A percentile compares a stretch with the other conserved stretches of the same genome.
These are phyloP conservation scores for Jimgerdemannia flammicorona DNA, from an alignment of 192 early-diverging fungal species.

Conservation along the genomic window DNA sequence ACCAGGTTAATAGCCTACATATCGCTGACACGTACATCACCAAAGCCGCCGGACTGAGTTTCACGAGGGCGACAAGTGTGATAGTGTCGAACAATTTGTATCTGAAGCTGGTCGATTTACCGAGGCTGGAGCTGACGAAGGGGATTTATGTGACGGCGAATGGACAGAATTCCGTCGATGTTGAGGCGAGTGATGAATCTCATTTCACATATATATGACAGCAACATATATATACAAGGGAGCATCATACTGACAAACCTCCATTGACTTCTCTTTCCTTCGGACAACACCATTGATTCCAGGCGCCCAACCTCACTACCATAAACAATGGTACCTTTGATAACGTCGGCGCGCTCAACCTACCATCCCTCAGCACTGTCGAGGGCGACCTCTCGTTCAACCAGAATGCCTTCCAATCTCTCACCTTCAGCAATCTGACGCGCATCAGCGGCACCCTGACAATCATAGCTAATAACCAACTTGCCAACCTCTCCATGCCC, in stretches of 20 bases:
- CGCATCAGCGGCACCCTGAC: constrained; percentile 54
- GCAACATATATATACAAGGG: too few species aligned
- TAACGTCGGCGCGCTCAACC: constrained; percentile 39
- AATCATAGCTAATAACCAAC: constrained; percentile 48
- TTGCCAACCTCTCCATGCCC: constrained; percentile 54
- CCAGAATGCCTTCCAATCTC: constrained; percentile 48
- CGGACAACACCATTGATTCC: constrained; percentile 1
- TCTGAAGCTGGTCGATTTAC: constrained; percentile 22
- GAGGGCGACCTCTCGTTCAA: constrained; percentile 55
- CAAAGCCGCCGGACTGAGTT: constrained; percentile 6
- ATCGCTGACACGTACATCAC: constrained; percentile 25
- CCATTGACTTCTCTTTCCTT: too few species aligned
- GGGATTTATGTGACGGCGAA: not conserved
- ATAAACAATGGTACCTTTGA: constrained; percentile 60
- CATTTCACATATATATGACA: too few species aligned
- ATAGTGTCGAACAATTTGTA: constrained; percentile 23
- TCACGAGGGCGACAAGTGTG: constrained; percentile 8
- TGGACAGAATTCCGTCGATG: not conserved
- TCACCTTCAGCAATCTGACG: constrained; percentile 41
- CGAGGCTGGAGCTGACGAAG: not conserved
- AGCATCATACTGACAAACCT: too few species aligned
- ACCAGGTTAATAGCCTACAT: constrained; percentile 4
- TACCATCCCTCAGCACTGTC: constrained; percentile 41
- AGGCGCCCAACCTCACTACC: constrained; percentile 44
- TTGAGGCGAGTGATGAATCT: not conserved